These are phyloP conservation scores for Podosphaera aphanis DNA, from an alignment of 2,329 filamentous ascomycete genomes.

Conservation along the genomic window DNA sequence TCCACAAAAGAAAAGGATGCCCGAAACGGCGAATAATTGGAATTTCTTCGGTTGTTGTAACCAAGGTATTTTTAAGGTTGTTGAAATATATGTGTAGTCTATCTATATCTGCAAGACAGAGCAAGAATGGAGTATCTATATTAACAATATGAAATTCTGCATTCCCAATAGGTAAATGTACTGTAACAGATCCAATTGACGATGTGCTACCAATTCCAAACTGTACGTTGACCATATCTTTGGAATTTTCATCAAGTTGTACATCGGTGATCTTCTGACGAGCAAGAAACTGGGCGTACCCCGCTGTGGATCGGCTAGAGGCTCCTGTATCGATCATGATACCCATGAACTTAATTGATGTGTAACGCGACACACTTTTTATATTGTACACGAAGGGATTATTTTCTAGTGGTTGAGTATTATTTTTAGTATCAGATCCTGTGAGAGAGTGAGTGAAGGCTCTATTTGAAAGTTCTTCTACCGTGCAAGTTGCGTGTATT, in stretches of 20 bases:
- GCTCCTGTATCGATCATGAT: background rate
- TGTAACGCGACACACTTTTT: too few relatives aligned
- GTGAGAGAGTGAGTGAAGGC: too few relatives aligned
- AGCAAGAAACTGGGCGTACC: background rate
- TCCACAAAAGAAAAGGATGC: background rate
- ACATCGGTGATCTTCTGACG: background rate
- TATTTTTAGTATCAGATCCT: too few relatives aligned
- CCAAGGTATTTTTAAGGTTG: background rate
- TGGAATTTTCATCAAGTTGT: background rate
- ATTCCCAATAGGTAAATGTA: background rate
- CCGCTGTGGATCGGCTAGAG: background rate
- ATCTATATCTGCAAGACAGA: background rate
- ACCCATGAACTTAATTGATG: too few relatives aligned
- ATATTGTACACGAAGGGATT: too few relatives aligned
- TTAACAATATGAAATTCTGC: background rate
- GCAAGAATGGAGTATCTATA: background rate
- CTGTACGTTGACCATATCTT: background rate
- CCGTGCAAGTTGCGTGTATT: too few relatives aligned
- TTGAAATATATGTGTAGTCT: background rate
- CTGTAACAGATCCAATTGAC: background rate
- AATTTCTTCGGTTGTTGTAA: background rate
- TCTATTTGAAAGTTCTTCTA: too few relatives aligned
- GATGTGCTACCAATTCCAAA: background rate
- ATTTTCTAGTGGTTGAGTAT: too few relatives aligned
- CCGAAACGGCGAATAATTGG: background rate